Percentiles rank a stretch among this genome's conserved stretches.
These are phyloP conservation scores for Diplodia seriata DNA, from an alignment of 2,329 filamentous ascomycete species.

Conservation along the genomic window DNA sequence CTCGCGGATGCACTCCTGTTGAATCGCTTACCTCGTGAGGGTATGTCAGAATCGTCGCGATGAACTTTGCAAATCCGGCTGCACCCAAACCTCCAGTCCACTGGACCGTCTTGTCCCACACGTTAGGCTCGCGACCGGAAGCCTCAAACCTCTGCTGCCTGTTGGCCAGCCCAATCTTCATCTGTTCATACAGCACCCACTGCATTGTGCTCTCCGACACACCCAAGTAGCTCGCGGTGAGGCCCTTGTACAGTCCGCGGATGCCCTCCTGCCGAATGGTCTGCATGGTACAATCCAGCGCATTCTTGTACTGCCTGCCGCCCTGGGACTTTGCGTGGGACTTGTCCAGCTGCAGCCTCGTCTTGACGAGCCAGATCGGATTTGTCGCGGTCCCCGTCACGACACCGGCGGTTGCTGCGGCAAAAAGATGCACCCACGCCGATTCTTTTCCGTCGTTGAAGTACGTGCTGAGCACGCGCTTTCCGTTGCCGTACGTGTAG, in stretches of 20 bases:
- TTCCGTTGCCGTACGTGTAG: conserved; percentile 90
- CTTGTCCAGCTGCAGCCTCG: conserved; percentile 88
- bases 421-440: conserved; percentile 77
- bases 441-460: conserved; percentile 74
- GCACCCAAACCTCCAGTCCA: conserved; percentile 81
- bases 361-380: conserved; percentile 97
- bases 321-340: conserved; percentile 68
- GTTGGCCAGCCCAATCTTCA: conserved; percentile 75
- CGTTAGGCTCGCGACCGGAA: conserved; percentile 67
- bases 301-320: conserved; percentile 81
- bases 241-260: conserved; percentile 82
- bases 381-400: conserved; percentile 91
- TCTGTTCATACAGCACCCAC: conserved; percentile 92
- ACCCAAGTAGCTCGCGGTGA: conserved; percentile 90
- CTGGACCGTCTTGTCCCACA: conserved; percentile 76
- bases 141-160: conserved; percentile 65
- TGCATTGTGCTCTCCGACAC: conserved; percentile 90
- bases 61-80: conserved; percentile 82
- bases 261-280: conserved; percentile 82
- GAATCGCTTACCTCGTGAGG: conserved; percentile 78
- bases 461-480: conserved; percentile 77
- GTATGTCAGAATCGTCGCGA: conserved; percentile 85
- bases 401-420: conserved; percentile 79
- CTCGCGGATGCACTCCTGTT: not conserved
- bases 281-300: conserved; percentile 84